Conservation (phyloP, 78 protist species). For the Tieghemostelium lacteum region DNA sequence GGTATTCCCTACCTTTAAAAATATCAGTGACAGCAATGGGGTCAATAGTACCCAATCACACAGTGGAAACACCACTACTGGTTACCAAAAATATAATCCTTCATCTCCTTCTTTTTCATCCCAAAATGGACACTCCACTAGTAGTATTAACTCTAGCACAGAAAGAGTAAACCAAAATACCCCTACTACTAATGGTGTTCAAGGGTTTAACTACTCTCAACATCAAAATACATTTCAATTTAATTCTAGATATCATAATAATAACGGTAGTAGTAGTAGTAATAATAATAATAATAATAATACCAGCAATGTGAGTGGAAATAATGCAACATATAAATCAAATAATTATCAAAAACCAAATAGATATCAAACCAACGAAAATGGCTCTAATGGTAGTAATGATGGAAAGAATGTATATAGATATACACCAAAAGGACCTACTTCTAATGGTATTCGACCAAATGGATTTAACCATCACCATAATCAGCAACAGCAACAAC, state of each 20-base stretch:
- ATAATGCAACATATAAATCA: background rate
- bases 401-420: background rate
- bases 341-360: background rate
- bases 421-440: background rate
- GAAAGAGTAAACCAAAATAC: background rate
- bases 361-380: background rate
- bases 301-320: background rate
- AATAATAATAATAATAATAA: background rate
- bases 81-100: background rate
- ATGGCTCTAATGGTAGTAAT: background rate
- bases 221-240: background rate
- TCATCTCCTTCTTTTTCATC: background rate
- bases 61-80: background rate
- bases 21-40: background rate
- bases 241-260: background rate
- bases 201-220: too few species aligned
- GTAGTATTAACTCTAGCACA: background rate
- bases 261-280: background rate
- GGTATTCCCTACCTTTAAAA: slow-evolving; percentile 65
- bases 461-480: background rate
- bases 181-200: background rate
- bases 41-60: background rate
- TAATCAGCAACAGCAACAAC: background rate
- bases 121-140: background rate
- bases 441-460: too few species aligned